Percentiles rank a stretch among this genome's conserved stretches.
Conservation (phyloP, 768 basidiomycete species). For the Glaciozyma martinii region DNA sequence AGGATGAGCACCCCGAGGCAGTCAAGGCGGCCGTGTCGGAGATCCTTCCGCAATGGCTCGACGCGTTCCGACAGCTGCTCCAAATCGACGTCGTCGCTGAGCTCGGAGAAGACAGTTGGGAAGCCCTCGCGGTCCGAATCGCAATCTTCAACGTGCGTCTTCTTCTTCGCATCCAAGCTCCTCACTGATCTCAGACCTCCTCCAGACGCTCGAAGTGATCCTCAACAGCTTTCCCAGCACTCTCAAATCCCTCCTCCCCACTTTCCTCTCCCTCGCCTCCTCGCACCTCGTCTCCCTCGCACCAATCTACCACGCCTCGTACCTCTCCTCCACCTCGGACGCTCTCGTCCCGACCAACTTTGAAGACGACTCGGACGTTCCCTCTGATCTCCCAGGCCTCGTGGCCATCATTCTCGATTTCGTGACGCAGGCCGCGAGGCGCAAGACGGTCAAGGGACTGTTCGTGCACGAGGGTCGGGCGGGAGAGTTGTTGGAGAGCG, state of each 20-base stretch:
- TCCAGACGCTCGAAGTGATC: constrained; percentile 67
- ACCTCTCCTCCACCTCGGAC: constrained; percentile 38
- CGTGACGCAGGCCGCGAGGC: constrained; percentile 55
- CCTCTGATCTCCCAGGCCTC: constrained; percentile 56
- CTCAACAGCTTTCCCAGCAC: constrained; percentile 72
- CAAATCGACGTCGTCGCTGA: constrained; percentile 57
- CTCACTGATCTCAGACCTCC: background rate
- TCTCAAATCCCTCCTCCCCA: constrained; percentile 47
- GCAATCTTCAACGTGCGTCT: constrained; percentile 71
- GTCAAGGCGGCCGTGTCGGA: constrained; percentile 71
- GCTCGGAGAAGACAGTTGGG: constrained; percentile 57
- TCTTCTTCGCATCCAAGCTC: background rate
- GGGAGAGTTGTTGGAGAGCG: constrained; percentile 46
- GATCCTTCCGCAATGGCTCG: constrained; percentile 84
- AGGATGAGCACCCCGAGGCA: constrained; percentile 78
- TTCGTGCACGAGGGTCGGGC: constrained; percentile 41
- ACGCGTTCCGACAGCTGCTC: constrained; percentile 72
- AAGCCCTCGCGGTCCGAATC: constrained; percentile 64
- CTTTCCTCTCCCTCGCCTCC: constrained; percentile 37
- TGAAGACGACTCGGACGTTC: constrained; percentile 57
- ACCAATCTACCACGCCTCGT: constrained; percentile 39
- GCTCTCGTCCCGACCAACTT: constrained; percentile 49
- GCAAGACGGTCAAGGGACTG: constrained; percentile 59
- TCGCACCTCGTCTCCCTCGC: constrained; percentile 54
- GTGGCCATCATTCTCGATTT: constrained; percentile 75